phyloP scores from a whole-genome alignment of 1,139 yeast genomes.

The Candida gigantensis region DNA sequence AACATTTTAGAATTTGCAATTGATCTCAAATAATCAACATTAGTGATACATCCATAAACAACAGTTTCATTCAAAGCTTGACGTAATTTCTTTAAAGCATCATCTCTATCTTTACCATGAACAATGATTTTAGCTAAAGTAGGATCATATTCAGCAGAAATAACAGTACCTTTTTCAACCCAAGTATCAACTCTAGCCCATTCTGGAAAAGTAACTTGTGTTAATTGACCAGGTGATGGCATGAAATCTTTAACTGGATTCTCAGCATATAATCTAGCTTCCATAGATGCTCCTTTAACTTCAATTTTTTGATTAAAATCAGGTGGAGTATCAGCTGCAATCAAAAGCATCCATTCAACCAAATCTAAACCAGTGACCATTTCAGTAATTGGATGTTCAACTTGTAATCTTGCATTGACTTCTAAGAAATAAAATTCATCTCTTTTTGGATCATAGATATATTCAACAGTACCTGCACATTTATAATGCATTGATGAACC shows the following conservation, averaged over 20 bases:
- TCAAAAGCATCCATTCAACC: conserved; percentile 93
- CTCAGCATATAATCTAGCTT: conserved; percentile 94
- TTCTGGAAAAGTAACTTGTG: conserved; percentile 79
- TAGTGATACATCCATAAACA: conserved; percentile 85
- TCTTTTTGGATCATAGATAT: conserved; percentile 79
- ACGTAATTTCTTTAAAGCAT: conserved; percentile 74
- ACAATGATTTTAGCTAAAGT: conserved; percentile 95
- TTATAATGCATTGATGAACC: conserved; percentile 82
- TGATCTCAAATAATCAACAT: conserved; percentile 83
- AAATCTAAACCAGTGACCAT: conserved; percentile 90
- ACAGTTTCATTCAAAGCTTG: conserved; percentile 84
- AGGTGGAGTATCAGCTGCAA: conserved; percentile 89
- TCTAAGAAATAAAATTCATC: conserved; percentile 93
- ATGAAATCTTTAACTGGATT: conserved; percentile 92
- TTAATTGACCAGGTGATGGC: conserved; percentile 94
- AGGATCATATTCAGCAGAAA: conserved; percentile 95
- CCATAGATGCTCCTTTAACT: conserved; percentile 89
- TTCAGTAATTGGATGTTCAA: conserved; percentile 97
- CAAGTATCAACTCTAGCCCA: conserved; percentile 95
- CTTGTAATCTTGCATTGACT: conserved; percentile 95
- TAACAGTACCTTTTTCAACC: conserved; percentile 86
- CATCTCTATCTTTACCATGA: conserved; percentile 84
- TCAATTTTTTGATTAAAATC: conserved; percentile 60
- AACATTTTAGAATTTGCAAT: conserved; percentile 86
- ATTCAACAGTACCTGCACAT: conserved; percentile 97